phyloP scores from a whole-genome alignment of 306 rosid species.

The Lupinus albus region DNA sequence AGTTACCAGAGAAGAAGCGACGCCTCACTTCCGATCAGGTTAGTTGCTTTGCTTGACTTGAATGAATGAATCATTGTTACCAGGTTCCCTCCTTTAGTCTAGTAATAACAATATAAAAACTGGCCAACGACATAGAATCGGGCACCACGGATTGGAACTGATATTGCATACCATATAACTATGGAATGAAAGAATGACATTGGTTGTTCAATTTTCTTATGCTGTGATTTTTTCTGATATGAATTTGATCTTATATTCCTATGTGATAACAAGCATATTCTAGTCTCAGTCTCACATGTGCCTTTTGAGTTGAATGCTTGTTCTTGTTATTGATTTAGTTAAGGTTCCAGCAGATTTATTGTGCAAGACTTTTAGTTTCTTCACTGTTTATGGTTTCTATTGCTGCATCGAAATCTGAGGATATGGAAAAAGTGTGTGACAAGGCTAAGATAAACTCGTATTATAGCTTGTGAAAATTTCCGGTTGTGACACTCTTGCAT shows the following conservation, averaged over 20 bases:
- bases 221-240: slow-evolving; percentile 10
- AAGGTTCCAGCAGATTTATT: background rate
- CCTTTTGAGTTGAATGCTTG: slow-evolving; percentile 25
- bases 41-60: background rate
- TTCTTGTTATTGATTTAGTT: slow-evolving; percentile 18
- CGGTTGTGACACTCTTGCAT: slow-evolving; percentile 29
- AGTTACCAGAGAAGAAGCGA: slow-evolving; percentile 94
- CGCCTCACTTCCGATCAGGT: slow-evolving; percentile 97
- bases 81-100: too few species aligned
- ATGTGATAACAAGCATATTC: slow-evolving; percentile 38
- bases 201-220: slow-evolving; percentile 37
- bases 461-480: slow-evolving; percentile 1
- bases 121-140: too few species aligned
- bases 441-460: background rate
- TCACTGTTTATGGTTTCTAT: slow-evolving; percentile 9
- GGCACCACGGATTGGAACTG: too few species aligned
- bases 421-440: slow-evolving; percentile 9
- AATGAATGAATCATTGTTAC: too few species aligned
- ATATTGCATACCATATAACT: too few species aligned
- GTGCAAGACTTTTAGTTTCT: slow-evolving; percentile 1
- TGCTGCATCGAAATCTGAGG: slow-evolving; percentile 3
- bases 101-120: too few species aligned
- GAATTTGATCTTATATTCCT: slow-evolving; percentile 40
- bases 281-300: background rate
- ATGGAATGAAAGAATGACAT: background rate